phyloP scores from a whole-genome alignment of 1,284 basidiomycete species.

The Moesziomyces aphidis region DNA sequence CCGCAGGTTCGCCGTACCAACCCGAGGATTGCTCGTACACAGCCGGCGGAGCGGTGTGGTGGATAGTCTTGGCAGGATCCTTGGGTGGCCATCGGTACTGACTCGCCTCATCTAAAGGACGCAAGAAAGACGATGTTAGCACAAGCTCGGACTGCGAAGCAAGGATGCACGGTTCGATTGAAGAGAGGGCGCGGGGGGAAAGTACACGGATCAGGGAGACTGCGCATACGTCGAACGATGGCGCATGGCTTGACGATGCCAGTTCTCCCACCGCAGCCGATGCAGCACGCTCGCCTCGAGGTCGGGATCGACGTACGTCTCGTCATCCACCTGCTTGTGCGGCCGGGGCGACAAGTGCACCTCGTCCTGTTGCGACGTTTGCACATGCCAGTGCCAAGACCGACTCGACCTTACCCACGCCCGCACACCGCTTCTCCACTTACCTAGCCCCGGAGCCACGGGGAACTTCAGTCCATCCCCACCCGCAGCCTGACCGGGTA shows the following conservation, averaged over 20 bases:
- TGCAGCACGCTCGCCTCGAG: conserved; percentile 34
- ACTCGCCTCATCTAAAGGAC: conserved; percentile 65
- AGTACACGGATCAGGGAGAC: background rate
- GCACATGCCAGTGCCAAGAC: conserved; percentile 12
- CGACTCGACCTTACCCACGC: background rate
- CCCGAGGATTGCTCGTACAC: too few relatives aligned
- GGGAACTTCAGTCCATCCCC: conserved; percentile 81
- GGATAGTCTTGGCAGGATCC: conserved; percentile 65
- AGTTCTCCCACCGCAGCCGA: conserved; percentile 38
- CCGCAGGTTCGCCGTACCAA: background rate
- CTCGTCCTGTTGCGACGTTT: conserved; percentile 10
- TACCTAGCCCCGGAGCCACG: conserved; percentile 17
- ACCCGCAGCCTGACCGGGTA: conserved; percentile 72
- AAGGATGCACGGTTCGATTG: too few relatives aligned
- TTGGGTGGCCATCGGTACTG: conserved; percentile 72
- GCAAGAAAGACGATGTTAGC: too few relatives aligned
- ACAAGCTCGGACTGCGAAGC: too few relatives aligned
- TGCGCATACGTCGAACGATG: background rate
- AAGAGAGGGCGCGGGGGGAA: too few relatives aligned
- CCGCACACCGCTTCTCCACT: conserved; percentile 2
- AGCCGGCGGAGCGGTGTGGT: background rate
- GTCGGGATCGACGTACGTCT: conserved; percentile 22
- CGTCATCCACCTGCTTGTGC: conserved; percentile 7
- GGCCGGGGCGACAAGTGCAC: background rate
- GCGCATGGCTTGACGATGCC: conserved; percentile 17